phyloP scores from a whole-genome alignment of 495 filamentous ascomycete species.

The Penicillium canariense region DNA sequence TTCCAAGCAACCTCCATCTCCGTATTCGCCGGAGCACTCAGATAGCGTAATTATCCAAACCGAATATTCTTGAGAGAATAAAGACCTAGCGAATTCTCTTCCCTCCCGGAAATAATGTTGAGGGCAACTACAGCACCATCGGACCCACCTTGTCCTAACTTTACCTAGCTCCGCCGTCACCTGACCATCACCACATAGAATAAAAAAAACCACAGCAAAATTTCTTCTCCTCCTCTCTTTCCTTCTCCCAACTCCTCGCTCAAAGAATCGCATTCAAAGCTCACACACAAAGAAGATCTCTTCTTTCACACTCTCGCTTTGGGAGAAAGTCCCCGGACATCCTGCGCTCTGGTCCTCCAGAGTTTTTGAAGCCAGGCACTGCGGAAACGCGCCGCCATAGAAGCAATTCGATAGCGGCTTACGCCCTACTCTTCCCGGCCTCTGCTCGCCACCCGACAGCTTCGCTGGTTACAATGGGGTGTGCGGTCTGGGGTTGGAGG shows the following conservation, averaged over 20 bases:
- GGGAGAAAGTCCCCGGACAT: slow-evolving; percentile 99
- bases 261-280: slow-evolving; percentile 99
- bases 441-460: slow-evolving; percentile 34
- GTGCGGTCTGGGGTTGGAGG: slow-evolving; percentile 39
- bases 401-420: slow-evolving; percentile 83
- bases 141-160: slow-evolving; percentile 17
- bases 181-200: slow-evolving; percentile 21
- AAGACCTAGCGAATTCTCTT: too few species aligned
- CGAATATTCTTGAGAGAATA: too few species aligned
- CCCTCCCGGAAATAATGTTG: too few species aligned
- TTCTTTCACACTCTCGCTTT: slow-evolving; percentile 59
- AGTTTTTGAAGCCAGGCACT: slow-evolving; percentile 48
- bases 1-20: background rate
- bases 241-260: slow-evolving; percentile 82
- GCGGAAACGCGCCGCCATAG: slow-evolving; percentile 99
- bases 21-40: too few species aligned
- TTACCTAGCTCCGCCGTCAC: slow-evolving; percentile 22
- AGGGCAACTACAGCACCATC: slow-evolving; percentile 11
- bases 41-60: too few species aligned
- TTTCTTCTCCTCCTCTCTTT: slow-evolving; percentile 29
- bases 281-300: slow-evolving; percentile 74
- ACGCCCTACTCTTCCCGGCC: slow-evolving; percentile 50
- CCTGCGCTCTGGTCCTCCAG: slow-evolving; percentile 47
- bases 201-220: slow-evolving; percentile 25
- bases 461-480: slow-evolving; percentile 44